These are phyloP conservation scores for Hevea brasiliensis DNA, from an alignment of 345 rosid genomes.

Conservation along the genomic window DNA sequence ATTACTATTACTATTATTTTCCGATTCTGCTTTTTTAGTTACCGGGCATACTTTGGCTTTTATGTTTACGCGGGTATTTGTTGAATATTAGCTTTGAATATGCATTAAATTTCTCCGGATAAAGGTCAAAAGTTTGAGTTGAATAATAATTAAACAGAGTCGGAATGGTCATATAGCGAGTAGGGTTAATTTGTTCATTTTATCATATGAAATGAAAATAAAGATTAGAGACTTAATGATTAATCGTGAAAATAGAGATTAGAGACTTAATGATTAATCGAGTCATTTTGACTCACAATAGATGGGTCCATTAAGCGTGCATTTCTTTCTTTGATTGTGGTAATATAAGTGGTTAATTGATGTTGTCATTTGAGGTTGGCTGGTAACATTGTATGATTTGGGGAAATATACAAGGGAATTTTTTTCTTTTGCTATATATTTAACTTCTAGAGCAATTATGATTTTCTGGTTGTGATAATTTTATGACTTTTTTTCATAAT, in stretches of 20 bases:
- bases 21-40: not conserved
- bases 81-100: slow-evolving; percentile 23
- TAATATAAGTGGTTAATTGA: slow-evolving; percentile 5
- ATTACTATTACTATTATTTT: not conserved
- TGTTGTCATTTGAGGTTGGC: slow-evolving; percentile 20
- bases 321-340: slow-evolving; percentile 25
- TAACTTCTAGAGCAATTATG: not conserved
- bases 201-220: too few species aligned
- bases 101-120: slow-evolving; percentile 11
- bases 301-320: slow-evolving; percentile 29
- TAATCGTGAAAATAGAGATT: too few species aligned
- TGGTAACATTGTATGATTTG: not conserved
- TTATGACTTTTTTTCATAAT: not conserved
- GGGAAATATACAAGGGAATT: not conserved
- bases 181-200: slow-evolving; percentile 10
- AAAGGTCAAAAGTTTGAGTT: slow-evolving; percentile 1
- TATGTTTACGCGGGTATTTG: slow-evolving; percentile 8
- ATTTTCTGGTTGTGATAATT: not conserved
- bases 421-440: slow-evolving; percentile 1
- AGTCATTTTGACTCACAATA: slow-evolving; percentile 28
- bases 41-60: not conserved
- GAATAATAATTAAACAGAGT: slow-evolving; percentile 9
- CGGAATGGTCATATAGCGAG: slow-evolving; percentile 28
- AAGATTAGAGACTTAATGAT: too few species aligned
- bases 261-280: not conserved